Base-by-base conservation (phyloP, 2,329 filamentous ascomycete genomes). In the Chaetomium sp. region DNA sequence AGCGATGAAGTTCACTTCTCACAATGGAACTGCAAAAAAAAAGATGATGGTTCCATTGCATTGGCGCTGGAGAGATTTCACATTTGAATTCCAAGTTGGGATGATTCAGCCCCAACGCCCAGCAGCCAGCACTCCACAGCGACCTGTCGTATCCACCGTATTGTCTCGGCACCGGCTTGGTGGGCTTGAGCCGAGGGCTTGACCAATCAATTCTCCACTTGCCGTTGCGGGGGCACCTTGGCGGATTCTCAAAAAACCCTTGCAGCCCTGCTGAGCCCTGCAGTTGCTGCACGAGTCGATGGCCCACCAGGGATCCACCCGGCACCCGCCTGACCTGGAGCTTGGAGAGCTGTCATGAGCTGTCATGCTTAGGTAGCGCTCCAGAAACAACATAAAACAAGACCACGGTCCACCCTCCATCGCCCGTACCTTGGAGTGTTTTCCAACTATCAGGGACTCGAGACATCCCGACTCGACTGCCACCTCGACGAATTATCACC, bases 61-160 rank as follows among this genome's bases (percentile, higher is more conserved):
- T 4, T 19, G 35, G 3, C 4, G 38, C 5, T 42, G 19, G 38
- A 2, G 7, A 42, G 3, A n/a, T 42, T 42, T 42, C 38, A 19
- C 38, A 42, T 42, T 42, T 19, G n/a, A 47, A 47, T 21, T 45
- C 42, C 42, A 21, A 2, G 21, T 49, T 38, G 35, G 35, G 35
- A 23, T 25, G 21, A 21, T 49, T 21, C 42, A 45, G 19, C n/a
- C 9, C 35, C 35, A 38, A 13, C 10, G 16, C 13, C 13, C 38
- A 29, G 33, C n/a, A 47, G 19, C 42, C 42, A 47, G 45, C n/a
- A 23, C 21, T 4, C 7, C 13, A 38, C n/a, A 21, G 5, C 38
- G 29, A 19, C 31, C 9, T 9, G 29, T 31, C 56, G 56, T 49
- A 58, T 49, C 56, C 38, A 49, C 56, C 56, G 25, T 58, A 49